Evolutionary conservation across 768 basidiomycete genomes (phyloP).

Genomic region (Xerocomellus amylosporus): DNA sequence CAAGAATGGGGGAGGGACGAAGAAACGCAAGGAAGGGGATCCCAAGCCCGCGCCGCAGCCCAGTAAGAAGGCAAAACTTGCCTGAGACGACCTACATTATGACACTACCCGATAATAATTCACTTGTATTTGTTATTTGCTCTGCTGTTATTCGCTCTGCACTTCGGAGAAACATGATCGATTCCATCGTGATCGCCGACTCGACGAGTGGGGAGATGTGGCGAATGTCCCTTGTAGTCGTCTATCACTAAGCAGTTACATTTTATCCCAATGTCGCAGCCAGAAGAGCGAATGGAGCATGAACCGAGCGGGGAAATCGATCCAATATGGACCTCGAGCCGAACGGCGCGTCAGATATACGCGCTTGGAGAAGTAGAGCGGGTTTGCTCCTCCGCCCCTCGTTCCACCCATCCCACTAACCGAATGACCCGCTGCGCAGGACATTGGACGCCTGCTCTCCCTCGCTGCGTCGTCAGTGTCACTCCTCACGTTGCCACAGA

Average conservation of each 20-base stretch:
- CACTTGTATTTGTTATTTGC: slow-evolving; percentile 27
- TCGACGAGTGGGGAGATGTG: neutral
- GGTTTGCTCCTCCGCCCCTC: slow-evolving; percentile 35
- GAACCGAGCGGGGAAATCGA: slow-evolving; percentile 49
- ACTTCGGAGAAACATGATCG: neutral
- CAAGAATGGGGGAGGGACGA: slow-evolving; percentile 42
- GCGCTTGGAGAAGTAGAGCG: slow-evolving; percentile 80
- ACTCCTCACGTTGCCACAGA: slow-evolving; percentile 79
- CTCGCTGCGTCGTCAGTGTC: slow-evolving; percentile 78
- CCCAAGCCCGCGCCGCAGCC: slow-evolving; percentile 56
- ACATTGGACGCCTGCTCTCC: slow-evolving; percentile 71
- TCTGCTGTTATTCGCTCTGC: slow-evolving; percentile 28
- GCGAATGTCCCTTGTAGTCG: no score
- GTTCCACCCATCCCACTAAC: neutral
- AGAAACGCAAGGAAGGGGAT: slow-evolving; percentile 77
- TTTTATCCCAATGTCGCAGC: slow-evolving; percentile 20
- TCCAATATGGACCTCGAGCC: slow-evolving; percentile 78
- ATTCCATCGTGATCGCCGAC: neutral
- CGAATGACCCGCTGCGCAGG: slow-evolving; percentile 39
- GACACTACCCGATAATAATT: slow-evolving; percentile 30
- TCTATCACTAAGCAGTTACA: no score
- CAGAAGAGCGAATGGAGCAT: slow-evolving; percentile 13
- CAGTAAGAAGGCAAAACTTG: slow-evolving; percentile 64
- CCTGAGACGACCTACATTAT: slow-evolving; percentile 39
- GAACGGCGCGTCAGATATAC: slow-evolving; percentile 78